Percentiles rank a stretch among this genome's conserved stretches.
phyloP scores from a whole-genome alignment of 176 grass and related monocot genomes.

The Microstegium vimineum region DNA sequence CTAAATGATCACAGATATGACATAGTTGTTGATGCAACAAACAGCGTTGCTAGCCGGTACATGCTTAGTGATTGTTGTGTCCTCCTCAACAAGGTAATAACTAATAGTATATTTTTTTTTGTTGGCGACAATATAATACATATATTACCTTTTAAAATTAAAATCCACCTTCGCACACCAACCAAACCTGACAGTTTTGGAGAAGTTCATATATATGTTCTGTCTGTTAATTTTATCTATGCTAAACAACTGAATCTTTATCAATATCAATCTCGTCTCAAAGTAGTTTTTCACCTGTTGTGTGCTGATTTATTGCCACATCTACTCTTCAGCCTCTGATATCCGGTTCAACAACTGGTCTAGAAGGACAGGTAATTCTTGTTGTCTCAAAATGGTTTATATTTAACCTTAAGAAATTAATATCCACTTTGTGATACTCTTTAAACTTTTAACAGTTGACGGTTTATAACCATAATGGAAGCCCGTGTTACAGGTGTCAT shows the following conservation, averaged over 20 bases:
- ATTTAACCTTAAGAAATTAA: not conserved
- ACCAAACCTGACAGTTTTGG: not conserved
- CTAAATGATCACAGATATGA: conserved; percentile 69
- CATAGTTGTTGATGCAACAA: conserved; percentile 81
- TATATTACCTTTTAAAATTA: not conserved
- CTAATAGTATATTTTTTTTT: not conserved
- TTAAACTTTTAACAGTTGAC: conserved; percentile 49
- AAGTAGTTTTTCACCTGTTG: not conserved
- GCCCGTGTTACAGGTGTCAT: conserved; percentile 83
- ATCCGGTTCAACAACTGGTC: conserved; percentile 69
- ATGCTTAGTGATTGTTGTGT: conserved; percentile 92
- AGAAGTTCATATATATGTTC: too few relatives aligned
- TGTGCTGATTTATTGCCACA: not conserved
- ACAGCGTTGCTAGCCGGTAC: conserved; percentile 75
- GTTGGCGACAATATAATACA: not conserved
- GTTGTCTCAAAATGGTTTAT: not conserved
- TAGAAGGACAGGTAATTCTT: conserved; percentile 70
- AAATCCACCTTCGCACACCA: too few relatives aligned
- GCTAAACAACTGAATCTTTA: not conserved
- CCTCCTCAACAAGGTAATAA: conserved; percentile 77
- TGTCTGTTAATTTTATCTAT: not conserved
- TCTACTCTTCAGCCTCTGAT: conserved; percentile 56
- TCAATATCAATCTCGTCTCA: not conserved
- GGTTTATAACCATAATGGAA: conserved; percentile 82
- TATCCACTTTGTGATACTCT: conserved; percentile 10